Percentiles rank a stretch among this genome's conserved stretches.
These are phyloP conservation scores for Globisporangium splendens DNA, from an alignment of 352 stramenopile genomes.

Conservation along the genomic window DNA sequence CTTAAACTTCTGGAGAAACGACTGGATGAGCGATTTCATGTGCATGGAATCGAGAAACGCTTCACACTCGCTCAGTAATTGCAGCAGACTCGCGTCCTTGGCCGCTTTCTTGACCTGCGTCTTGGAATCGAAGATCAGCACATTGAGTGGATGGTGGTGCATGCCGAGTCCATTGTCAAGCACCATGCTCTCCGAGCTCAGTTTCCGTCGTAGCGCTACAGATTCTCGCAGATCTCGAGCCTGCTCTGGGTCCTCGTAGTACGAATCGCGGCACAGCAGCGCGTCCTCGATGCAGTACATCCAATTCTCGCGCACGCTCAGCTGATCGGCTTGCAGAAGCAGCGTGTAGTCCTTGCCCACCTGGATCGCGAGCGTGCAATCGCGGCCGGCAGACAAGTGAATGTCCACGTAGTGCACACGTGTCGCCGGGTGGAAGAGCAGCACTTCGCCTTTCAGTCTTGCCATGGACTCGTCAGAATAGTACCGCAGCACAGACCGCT, in stretches of 20 bases:
- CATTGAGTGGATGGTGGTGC: constrained; percentile 21
- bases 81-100: constrained; percentile 27
- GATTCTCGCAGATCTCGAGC: constrained; percentile 53
- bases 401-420: constrained; percentile 71
- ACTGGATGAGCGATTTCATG: constrained; percentile 37
- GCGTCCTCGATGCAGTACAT: constrained; percentile 80
- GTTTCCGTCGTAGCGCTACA: constrained; percentile 42
- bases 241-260: constrained; percentile 33
- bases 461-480: constrained; percentile 49
- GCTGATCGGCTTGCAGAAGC: constrained; percentile 47
- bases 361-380: constrained; percentile 63
- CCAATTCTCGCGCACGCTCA: constrained; percentile 71
- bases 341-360: constrained; percentile 57
- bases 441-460: constrained; percentile 68
- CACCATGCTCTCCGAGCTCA: constrained; percentile 53
- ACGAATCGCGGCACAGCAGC: constrained; percentile 69
- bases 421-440: constrained; percentile 71
- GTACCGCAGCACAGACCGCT: constrained; percentile 65
- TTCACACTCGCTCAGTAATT: constrained; percentile 41
- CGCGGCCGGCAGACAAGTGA: constrained; percentile 41
- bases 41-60: constrained; percentile 35
- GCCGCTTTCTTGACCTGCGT: constrained; percentile 12
- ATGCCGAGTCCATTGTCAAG: constrained; percentile 17
- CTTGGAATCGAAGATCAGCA: constrained; percentile 31
- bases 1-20: constrained; percentile 49